phyloP scores from a whole-genome alignment of 257 asterid genomes.

The Avicennia marina region DNA sequence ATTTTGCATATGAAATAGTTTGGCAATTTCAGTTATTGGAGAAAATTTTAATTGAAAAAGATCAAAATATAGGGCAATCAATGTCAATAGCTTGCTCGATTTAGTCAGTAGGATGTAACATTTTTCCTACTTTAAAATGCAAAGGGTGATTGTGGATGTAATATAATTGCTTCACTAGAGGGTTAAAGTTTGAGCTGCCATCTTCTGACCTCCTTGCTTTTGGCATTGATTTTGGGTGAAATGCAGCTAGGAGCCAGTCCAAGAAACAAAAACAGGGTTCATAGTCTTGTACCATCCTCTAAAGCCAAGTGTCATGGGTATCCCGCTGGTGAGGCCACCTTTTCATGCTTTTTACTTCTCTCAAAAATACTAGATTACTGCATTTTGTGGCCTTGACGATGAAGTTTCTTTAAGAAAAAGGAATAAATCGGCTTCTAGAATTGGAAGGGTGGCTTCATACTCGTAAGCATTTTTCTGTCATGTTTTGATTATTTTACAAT shows the following conservation, averaged over 20 bases:
- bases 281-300: slow-evolving; percentile 46
- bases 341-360: slow-evolving; percentile 6
- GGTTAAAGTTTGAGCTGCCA: background rate
- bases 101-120: too few species aligned
- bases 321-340: slow-evolving; percentile 13
- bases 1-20: too few species aligned
- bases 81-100: background rate
- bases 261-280: slow-evolving; percentile 39
- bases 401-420: slow-evolving; percentile 8
- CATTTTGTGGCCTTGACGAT: background rate
- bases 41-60: too few species aligned
- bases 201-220: background rate
- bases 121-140: background rate
- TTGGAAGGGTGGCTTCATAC: slow-evolving; percentile 10
- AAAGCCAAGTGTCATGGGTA: slow-evolving; percentile 12
- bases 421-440: slow-evolving; percentile 4
- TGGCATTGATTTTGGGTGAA: background rate
- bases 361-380: slow-evolving; percentile 1
- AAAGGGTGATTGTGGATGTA: background rate
- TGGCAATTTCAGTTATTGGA: too few species aligned
- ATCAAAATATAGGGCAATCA: too few species aligned
- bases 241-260: slow-evolving; percentile 39
- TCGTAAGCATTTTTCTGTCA: slow-evolving; percentile 24
- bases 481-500: slow-evolving; percentile 13
- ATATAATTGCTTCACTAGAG: background rate